A percentile compares a stretch with the other conserved stretches of the same genome.
These are phyloP conservation scores for Kluyveromyces aestuarii DNA, from an alignment of 805 yeast species.

Conservation along the genomic window DNA sequence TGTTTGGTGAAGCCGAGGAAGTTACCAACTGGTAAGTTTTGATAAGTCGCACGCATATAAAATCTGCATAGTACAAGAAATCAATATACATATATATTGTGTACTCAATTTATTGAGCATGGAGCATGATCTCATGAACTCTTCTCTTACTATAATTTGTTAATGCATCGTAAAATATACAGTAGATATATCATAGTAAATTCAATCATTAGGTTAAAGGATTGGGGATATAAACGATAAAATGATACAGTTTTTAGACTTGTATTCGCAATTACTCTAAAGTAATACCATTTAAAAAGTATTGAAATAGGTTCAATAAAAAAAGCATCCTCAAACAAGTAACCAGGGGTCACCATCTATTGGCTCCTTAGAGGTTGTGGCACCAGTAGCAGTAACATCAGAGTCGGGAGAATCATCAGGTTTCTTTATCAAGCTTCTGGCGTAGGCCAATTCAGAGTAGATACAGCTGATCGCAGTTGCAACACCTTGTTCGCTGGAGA, in stretches of 20 bases:
- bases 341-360: conserved; percentile 13
- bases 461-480: conserved; percentile 63
- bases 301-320: too few relatives aligned
- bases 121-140: too few relatives aligned
- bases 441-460: conserved; percentile 74
- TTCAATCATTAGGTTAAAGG: too few relatives aligned
- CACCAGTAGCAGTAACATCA: not conserved
- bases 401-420: conserved; percentile 5
- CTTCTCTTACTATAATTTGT: too few relatives aligned
- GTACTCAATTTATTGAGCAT: too few relatives aligned
- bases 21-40: conserved; percentile 75
- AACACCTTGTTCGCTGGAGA: conserved; percentile 75
- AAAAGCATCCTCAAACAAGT: conserved; percentile 6
- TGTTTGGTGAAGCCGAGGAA: conserved; percentile 92
- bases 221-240: too few relatives aligned
- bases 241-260: too few relatives aligned
- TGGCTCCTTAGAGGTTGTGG: conserved; percentile 3
- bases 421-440: conserved; percentile 41
- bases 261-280: too few relatives aligned
- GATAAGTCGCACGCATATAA: conserved; percentile 1
- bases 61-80: not conserved
- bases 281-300: too few relatives aligned
- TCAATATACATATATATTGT: too few relatives aligned
- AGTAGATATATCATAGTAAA: too few relatives aligned
- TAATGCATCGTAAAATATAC: too few relatives aligned